Conservation (phyloP, 106 monocot genomes). For the Dendrobium chrysotoxum region DNA sequence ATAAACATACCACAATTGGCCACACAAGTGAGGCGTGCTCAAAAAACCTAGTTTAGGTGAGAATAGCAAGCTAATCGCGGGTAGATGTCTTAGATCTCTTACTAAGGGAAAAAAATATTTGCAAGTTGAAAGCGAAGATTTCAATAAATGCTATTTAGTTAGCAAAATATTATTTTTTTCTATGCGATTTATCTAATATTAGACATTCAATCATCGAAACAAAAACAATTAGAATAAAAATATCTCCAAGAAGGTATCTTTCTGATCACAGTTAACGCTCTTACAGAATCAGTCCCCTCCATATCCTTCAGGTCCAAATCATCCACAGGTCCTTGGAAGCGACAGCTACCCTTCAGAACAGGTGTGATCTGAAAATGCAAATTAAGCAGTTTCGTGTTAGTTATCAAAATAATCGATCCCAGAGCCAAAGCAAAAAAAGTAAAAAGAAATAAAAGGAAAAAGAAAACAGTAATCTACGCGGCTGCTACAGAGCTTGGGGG, state of each 20-base stretch:
- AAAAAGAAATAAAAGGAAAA: not conserved
- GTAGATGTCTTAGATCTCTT: too few relatives aligned
- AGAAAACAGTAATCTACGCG: not conserved
- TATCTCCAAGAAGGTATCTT: not conserved
- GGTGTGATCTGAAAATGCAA: conserved; percentile 41
- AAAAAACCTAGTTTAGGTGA: too few relatives aligned
- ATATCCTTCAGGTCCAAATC: conserved; percentile 17
- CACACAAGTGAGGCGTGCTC: too few relatives aligned
- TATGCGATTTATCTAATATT: too few relatives aligned
- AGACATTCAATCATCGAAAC: too few relatives aligned
- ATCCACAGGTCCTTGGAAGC: conserved; percentile 37
- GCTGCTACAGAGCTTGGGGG: not conserved
- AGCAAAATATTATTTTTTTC: too few relatives aligned
- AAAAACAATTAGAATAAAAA: too few relatives aligned
- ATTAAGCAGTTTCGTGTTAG: not conserved
- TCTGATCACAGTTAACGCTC: not conserved
- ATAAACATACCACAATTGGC: too few relatives aligned
- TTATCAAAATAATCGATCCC: not conserved
- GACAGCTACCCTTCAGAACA: conserved; percentile 34
- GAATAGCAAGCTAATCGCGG: too few relatives aligned
- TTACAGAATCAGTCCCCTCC: conserved; percentile 20
- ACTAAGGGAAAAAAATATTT: too few relatives aligned
- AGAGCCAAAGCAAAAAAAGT: not conserved
- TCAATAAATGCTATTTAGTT: too few relatives aligned
- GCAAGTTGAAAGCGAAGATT: too few relatives aligned